A percentile compares a stretch with the other conserved stretches of the same genome.
phyloP scores from a whole-genome alignment of 1,284 basidiomycete genomes.

The Fomitopsis betulina region DNA sequence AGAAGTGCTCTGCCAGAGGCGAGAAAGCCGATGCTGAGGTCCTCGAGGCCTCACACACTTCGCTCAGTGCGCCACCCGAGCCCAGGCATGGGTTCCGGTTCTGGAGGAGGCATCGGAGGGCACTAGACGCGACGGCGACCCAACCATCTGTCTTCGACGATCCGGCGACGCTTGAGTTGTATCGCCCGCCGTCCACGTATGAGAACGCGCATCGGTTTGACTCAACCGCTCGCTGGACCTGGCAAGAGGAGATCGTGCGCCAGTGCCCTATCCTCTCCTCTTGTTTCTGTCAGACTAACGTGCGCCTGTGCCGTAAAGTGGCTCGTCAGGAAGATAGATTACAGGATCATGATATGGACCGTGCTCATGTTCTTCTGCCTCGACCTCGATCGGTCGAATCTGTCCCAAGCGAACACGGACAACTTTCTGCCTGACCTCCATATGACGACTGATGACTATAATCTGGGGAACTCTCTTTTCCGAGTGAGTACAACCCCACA shows the following conservation, averaged over 20 bases:
- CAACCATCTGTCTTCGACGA: constrained; percentile 39
- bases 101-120: constrained; percentile 21
- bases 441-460: constrained; percentile 61
- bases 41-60: constrained; percentile 11
- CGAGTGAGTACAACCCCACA: constrained; percentile 11
- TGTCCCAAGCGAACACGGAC: constrained; percentile 65
- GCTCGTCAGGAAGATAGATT: constrained; percentile 47
- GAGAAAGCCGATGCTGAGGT: background rate
- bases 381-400: constrained; percentile 30
- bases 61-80: constrained; percentile 21
- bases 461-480: constrained; percentile 52
- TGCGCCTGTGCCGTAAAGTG: constrained; percentile 25
- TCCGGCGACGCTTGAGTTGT: constrained; percentile 44
- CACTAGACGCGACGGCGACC: constrained; percentile 28
- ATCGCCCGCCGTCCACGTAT: constrained; percentile 52
- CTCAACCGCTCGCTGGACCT: constrained; percentile 23
- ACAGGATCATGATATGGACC: no score
- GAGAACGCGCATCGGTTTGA: constrained; percentile 68
- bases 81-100: constrained; percentile 14
- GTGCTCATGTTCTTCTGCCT: constrained; percentile 54
- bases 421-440: constrained; percentile 59
- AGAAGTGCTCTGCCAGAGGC: background rate
- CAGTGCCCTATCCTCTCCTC: no score
- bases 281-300: background rate
- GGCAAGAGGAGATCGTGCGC: no score